Evolutionary conservation across 2,329 filamentous ascomycete species (phyloP).

Genomic region (Orbilia quercus): DNA sequence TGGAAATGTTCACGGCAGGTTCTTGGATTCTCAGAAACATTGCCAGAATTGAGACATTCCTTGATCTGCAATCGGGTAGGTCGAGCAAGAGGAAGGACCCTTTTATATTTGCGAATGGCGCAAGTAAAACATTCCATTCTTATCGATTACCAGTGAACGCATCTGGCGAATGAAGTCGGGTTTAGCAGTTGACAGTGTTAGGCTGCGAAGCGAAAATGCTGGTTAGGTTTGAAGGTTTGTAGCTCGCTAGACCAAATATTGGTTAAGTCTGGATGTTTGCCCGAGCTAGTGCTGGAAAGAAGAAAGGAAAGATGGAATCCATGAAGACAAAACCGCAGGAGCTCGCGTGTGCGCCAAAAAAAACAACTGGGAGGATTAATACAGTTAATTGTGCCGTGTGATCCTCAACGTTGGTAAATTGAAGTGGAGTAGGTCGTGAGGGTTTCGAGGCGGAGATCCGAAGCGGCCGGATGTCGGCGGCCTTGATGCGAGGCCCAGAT

Average conservation of each 20-base stretch:
- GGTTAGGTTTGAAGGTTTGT: slow-evolving; percentile 13
- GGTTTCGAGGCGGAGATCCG: not conserved
- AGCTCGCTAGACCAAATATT: slow-evolving; percentile 28
- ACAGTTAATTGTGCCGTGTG: no score
- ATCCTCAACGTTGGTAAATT: slow-evolving; percentile 28
- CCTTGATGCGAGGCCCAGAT: not conserved
- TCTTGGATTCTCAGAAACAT: not conserved
- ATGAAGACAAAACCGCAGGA: slow-evolving; percentile 55
- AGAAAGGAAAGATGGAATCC: slow-evolving; percentile 14
- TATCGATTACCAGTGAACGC: slow-evolving; percentile 44
- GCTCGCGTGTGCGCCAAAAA: slow-evolving; percentile 45
- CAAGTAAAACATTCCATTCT: slow-evolving; percentile 44
- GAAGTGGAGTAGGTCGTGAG: slow-evolving; percentile 13
- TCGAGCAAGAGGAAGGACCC: slow-evolving; percentile 6
- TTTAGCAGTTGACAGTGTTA: slow-evolving; percentile 36
- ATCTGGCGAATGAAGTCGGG: slow-evolving; percentile 44
- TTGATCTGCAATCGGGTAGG: slow-evolving; percentile 51
- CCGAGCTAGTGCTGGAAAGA: no score
- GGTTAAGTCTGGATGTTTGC: slow-evolving; percentile 31
- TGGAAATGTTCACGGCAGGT: slow-evolving; percentile 14
- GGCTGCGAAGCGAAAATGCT: slow-evolving; percentile 45
- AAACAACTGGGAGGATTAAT: slow-evolving; percentile 15
- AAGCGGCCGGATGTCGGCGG: slow-evolving; percentile 43
- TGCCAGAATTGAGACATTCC: slow-evolving; percentile 37
- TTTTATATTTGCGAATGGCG: slow-evolving; percentile 45